phyloP scores from a whole-genome alignment of 345 rosid genomes.

The Erodium maritimum region DNA sequence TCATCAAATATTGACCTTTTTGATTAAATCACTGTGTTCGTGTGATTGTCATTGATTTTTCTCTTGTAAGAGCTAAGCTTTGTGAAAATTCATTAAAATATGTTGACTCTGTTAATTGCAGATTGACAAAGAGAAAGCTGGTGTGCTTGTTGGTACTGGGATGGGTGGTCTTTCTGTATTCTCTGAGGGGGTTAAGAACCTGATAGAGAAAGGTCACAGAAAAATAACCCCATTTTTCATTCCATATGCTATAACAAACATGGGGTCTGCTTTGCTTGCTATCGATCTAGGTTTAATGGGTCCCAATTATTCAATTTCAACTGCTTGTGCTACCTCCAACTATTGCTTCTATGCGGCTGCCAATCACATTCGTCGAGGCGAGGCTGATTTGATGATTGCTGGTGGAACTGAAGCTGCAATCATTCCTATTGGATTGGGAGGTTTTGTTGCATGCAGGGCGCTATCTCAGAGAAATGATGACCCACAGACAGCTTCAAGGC shows the following conservation, averaged over 20 bases:
- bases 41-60: no score
- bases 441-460: conserved; percentile 96
- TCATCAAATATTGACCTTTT: no score
- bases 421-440: conserved; percentile 93
- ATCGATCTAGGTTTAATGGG: conserved; percentile 98
- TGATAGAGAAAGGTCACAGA: conserved; percentile 80
- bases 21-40: no score
- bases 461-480: conserved; percentile 97
- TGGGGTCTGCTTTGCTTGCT: conserved; percentile 90
- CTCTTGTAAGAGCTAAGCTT: no score
- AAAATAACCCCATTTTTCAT: conserved; percentile 85
- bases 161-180: conserved; percentile 94
- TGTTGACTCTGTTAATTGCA: conserved; percentile 18
- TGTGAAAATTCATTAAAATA: no score
- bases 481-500: conserved; percentile 95
- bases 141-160: conserved; percentile 96
- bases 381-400: conserved; percentile 97
- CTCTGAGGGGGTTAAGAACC: conserved; percentile 73
- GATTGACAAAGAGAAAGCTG: conserved; percentile 73
- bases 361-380: conserved; percentile 91
- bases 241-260: conserved; percentile 89
- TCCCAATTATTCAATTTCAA: conserved; percentile 94
- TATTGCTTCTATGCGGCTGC: conserved; percentile 98
- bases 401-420: conserved; percentile 99
- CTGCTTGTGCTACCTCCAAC: conserved; percentile 97